Conservation (phyloP, 768 basidiomycete genomes). For the Xanthoconium purpureum region DNA sequence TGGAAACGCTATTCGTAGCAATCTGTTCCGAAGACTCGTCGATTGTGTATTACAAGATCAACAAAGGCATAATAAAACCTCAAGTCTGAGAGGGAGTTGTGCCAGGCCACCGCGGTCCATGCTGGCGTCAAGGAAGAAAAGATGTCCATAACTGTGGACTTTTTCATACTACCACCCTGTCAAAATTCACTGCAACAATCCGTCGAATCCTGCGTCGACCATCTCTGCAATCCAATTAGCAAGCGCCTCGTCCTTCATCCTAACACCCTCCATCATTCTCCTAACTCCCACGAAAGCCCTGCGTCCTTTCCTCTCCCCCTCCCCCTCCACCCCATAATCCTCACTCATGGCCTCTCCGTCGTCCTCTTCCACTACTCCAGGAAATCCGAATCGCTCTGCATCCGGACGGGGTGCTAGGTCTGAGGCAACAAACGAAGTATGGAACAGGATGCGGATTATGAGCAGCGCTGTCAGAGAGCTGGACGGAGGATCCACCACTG, state of each 20-base stretch:
- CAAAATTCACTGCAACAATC: slow-evolving; percentile 23
- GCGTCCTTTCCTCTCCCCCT: slow-evolving; percentile 70
- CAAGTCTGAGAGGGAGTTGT: slow-evolving; percentile 38
- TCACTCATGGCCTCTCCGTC: slow-evolving; percentile 55
- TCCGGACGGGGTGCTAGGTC: slow-evolving; percentile 69
- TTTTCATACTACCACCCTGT: background rate
- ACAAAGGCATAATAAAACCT: slow-evolving; percentile 74
- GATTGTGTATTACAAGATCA: slow-evolving; percentile 81
- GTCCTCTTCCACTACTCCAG: slow-evolving; percentile 74
- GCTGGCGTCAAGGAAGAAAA: background rate
- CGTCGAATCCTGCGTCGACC: slow-evolving; percentile 46
- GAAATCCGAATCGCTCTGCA: slow-evolving; percentile 88
- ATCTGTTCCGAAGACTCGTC: slow-evolving; percentile 77
- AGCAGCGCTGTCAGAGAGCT: slow-evolving; percentile 78
- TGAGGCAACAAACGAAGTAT: slow-evolving; percentile 67
- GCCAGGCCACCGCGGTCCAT: too few relatives aligned
- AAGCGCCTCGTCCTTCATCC: slow-evolving; percentile 60
- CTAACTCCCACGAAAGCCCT: slow-evolving; percentile 65
- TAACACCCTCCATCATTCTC: slow-evolving; percentile 59
- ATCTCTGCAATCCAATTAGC: slow-evolving; percentile 61
- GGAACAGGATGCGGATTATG: slow-evolving; percentile 79
- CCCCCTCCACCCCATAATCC: slow-evolving; percentile 44
- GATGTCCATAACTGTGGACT: background rate
- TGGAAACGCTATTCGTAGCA: slow-evolving; percentile 58
- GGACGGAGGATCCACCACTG: slow-evolving; percentile 63